Conservation (phyloP, 176 grass and related monocot species). For the Zoysia japonica region DNA sequence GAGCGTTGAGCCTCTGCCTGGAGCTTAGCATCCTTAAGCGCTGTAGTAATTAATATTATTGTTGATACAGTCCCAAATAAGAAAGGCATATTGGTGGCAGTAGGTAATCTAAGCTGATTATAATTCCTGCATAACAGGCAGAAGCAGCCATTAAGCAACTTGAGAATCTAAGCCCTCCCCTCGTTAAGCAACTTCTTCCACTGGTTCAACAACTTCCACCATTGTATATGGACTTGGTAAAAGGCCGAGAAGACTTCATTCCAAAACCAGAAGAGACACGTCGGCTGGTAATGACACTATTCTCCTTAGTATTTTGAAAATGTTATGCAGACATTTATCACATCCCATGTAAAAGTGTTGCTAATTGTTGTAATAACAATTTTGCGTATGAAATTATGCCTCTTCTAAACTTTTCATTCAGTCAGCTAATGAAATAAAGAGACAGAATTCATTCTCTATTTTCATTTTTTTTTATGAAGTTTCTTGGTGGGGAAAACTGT, state of each 20-base stretch:
- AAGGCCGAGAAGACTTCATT: slow-evolving; percentile 92
- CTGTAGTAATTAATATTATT: not conserved
- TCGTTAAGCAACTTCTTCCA: slow-evolving; percentile 90
- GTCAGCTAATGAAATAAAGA: not conserved
- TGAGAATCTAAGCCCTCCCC: slow-evolving; percentile 82
- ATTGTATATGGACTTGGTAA: slow-evolving; percentile 86
- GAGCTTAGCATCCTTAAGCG: too few relatives aligned
- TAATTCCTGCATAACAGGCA: slow-evolving; percentile 55
- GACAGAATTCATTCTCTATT: not conserved
- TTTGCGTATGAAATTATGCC: not conserved
- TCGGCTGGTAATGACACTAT: slow-evolving; percentile 56
- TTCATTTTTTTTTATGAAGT: not conserved
- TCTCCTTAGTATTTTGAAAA: slow-evolving; percentile 25
- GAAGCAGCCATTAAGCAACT: slow-evolving; percentile 94
- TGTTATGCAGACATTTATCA: not conserved
- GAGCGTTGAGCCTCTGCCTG: too few relatives aligned
- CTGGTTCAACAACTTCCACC: slow-evolving; percentile 95
- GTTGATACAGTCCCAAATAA: not conserved
- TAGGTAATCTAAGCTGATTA: slow-evolving; percentile 28
- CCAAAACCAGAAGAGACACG: slow-evolving; percentile 95
- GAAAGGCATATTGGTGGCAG: slow-evolving; percentile 1
- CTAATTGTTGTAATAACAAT: not conserved
- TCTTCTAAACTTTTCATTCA: not conserved
- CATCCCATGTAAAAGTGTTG: not conserved
- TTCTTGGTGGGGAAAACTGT: slow-evolving; percentile 4